Evolutionary conservation across 106 monocot species (phyloP).

Genomic region (Hemerocallis citrina): DNA sequence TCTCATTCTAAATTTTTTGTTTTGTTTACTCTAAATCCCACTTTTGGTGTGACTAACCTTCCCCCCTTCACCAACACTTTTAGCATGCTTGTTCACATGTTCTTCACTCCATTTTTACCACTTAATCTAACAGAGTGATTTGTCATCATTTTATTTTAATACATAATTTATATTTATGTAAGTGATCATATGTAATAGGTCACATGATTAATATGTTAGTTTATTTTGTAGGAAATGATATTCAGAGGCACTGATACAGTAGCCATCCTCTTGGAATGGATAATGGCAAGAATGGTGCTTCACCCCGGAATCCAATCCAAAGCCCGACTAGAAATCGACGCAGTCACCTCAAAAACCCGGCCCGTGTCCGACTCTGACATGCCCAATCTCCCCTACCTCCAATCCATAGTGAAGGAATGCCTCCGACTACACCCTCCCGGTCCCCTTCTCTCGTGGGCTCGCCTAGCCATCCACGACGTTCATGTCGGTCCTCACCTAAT

Average conservation of each 20-base stretch:
- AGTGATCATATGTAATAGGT: not conserved
- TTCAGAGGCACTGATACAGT: slow-evolving; percentile 77
- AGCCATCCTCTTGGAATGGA: slow-evolving; percentile 63
- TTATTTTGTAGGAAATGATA: slow-evolving; percentile 55
- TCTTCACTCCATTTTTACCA: not conserved
- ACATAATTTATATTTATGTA: not conserved
- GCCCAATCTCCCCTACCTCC: slow-evolving; percentile 41
- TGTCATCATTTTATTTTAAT: not conserved
- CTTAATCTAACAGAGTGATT: not conserved
- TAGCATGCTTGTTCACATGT: not conserved
- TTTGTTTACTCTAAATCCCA: too few species aligned
- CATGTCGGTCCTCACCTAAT: slow-evolving; percentile 34
- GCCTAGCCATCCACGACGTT: slow-evolving; percentile 54
- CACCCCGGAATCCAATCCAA: slow-evolving; percentile 65
- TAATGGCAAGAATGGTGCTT: slow-evolving; percentile 57
- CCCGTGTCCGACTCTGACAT: slow-evolving; percentile 36
- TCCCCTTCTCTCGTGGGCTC: slow-evolving; percentile 80
- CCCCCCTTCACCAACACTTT: not conserved
- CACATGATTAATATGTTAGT: not conserved
- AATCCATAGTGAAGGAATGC: slow-evolving; percentile 50
- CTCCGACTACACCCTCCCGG: slow-evolving; percentile 63
- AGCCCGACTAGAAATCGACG: slow-evolving; percentile 49
- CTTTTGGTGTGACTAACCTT: slow-evolving; percentile 2
- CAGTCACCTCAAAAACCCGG: slow-evolving; percentile 12
- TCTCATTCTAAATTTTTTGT: too few species aligned